Evolutionary conservation across 2,329 filamentous ascomycete species (phyloP).

Genomic region (Trichoderma sp.): DNA sequence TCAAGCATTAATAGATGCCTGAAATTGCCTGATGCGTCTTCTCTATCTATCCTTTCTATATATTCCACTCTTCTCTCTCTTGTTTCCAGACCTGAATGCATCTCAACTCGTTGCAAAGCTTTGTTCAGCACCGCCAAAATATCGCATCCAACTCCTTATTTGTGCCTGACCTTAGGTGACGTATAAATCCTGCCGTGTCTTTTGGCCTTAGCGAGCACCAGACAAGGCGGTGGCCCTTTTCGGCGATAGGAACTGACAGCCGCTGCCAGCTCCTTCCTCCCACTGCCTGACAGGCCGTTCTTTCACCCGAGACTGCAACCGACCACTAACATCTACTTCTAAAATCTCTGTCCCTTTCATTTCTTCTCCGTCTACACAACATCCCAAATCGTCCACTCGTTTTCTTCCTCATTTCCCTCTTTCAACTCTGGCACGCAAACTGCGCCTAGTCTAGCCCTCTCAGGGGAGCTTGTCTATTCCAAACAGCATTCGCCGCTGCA

Average conservation of each 20-base stretch:
- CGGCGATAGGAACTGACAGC: slow-evolving; percentile 25
- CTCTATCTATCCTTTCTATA: neutral
- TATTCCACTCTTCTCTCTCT: neutral
- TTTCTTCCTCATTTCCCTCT: slow-evolving; percentile 26
- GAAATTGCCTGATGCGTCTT: neutral
- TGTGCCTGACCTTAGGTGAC: neutral
- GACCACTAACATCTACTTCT: slow-evolving; percentile 16
- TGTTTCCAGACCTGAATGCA: neutral
- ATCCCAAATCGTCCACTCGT: slow-evolving; percentile 4
- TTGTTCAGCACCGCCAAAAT: neutral
- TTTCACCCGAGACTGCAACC: slow-evolving; percentile 3
- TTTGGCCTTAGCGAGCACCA: slow-evolving; percentile 20
- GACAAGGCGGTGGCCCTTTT: slow-evolving; percentile 23
- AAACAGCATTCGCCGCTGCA: slow-evolving; percentile 2
- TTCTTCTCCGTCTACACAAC: slow-evolving; percentile 14
- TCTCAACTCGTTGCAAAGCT: neutral
- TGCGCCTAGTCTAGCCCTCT: slow-evolving; percentile 23
- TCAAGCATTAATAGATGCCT: neutral
- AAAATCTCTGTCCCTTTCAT: slow-evolving; percentile 17
- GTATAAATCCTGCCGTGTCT: slow-evolving; percentile 28
- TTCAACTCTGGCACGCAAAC: slow-evolving; percentile 25
- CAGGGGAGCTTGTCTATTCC: slow-evolving; percentile 28
- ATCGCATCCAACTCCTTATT: neutral
- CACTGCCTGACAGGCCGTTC: slow-evolving; percentile 19
- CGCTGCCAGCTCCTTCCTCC: slow-evolving; percentile 30